phyloP scores from a whole-genome alignment of 306 rosid genomes.

The Vigna radiata region DNA sequence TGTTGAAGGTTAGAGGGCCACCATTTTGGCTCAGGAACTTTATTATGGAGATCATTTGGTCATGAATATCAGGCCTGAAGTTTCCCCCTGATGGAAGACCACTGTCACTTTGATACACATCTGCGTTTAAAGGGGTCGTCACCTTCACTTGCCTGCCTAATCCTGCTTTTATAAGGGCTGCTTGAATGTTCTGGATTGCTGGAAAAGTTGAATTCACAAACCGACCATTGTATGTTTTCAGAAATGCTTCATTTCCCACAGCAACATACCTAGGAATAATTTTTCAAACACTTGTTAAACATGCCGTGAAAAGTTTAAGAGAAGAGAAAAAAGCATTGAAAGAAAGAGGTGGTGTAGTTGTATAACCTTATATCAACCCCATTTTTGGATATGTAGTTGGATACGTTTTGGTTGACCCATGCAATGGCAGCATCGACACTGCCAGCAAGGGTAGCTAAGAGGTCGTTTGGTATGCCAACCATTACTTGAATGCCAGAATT shows the following conservation, averaged over 20 bases:
- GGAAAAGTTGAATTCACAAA: conserved; percentile 72
- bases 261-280: conserved; percentile 68
- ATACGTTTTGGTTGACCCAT: conserved; percentile 85
- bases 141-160: conserved; percentile 87
- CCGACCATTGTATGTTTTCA: conserved; percentile 67
- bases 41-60: conserved; percentile 67
- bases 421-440: conserved; percentile 68
- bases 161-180: conserved; percentile 90
- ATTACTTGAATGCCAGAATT: conserved; percentile 77
- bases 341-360: not conserved
- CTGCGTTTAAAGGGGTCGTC: conserved; percentile 89
- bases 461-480: conserved; percentile 92
- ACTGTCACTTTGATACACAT: conserved; percentile 75
- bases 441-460: conserved; percentile 68
- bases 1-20: conserved; percentile 78
- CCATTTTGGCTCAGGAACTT: conserved; percentile 71
- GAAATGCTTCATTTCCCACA: conserved; percentile 93
- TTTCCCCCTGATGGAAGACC: conserved; percentile 85
- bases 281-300: conserved; percentile 20
- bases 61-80: conserved; percentile 77
- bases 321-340: not conserved
- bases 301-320: not conserved
- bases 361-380: conserved; percentile 77
- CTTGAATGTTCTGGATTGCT: conserved; percentile 89
- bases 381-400: conserved; percentile 64